A percentile compares a stretch with the other conserved stretches of the same genome.
Evolutionary conservation across 2,329 filamentous ascomycete species (phyloP).

Genomic region (Penicillium psychrosexuale): DNA sequence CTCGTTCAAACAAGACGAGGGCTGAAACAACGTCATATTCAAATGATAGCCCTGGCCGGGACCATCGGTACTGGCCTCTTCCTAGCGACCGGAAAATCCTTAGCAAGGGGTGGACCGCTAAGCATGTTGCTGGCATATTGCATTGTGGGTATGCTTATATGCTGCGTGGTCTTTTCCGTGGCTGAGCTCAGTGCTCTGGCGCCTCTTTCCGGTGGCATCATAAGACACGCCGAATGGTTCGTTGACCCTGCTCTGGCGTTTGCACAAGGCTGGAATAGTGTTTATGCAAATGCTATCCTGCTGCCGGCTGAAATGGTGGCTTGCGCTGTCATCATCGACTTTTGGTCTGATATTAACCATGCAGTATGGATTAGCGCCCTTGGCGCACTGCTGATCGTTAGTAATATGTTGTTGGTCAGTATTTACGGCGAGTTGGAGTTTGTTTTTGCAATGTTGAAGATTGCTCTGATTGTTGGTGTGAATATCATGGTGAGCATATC

Average conservation of each 20-base stretch:
- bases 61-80: conserved; percentile 37
- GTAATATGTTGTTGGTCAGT: conserved; percentile 17
- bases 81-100: conserved; percentile 28
- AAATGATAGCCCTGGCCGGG: conserved; percentile 36
- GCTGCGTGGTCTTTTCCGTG: conserved; percentile 28
- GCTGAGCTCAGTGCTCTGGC: conserved; percentile 2
- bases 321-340: conserved; percentile 5
- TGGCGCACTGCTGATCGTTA: neutral
- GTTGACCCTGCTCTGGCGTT: conserved; percentile 1
- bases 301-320: conserved; percentile 3
- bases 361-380: neutral
- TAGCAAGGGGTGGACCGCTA: conserved; percentile 28
- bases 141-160: conserved; percentile 34
- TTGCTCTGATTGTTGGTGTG: conserved; percentile 58
- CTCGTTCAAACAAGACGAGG: conserved; percentile 14
- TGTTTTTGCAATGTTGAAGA: conserved; percentile 53
- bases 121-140: conserved; percentile 34
- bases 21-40: conserved; percentile 29
- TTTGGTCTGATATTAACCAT: conserved; percentile 2
- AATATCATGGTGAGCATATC: conserved; percentile 51
- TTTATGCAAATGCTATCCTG: conserved; percentile 1
- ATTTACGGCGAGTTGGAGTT: conserved; percentile 53
- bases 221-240: conserved; percentile 2
- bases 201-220: conserved; percentile 1
- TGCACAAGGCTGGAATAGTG: conserved; percentile 2